Conservation (phyloP, 2,329 filamentous ascomycete genomes). For the Beauveria sp. region DNA sequence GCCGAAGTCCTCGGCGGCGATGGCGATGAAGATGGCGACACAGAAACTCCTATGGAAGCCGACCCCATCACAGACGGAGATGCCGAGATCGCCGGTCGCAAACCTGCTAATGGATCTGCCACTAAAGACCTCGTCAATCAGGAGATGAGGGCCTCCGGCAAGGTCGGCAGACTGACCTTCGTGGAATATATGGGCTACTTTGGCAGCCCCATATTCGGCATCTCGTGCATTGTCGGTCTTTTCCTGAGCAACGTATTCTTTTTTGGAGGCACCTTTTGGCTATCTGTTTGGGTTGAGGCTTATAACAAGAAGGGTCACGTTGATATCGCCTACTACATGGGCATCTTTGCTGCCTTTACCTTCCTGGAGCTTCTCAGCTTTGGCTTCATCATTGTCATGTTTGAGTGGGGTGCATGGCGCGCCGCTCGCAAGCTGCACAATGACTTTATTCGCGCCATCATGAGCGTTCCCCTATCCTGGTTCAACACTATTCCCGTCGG, state of each 20-base stretch:
- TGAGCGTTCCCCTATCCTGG: conserved; percentile 49
- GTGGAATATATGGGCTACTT: conserved; percentile 46
- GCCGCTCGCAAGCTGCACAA: conserved; percentile 46
- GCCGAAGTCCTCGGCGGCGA: conserved; percentile 30
- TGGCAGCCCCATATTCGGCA: conserved; percentile 36
- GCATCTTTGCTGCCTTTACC: conserved; percentile 42
- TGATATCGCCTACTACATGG: conserved; percentile 43
- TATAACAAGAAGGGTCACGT: conserved; percentile 36
- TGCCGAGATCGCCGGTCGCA: conserved; percentile 23
- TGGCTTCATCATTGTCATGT: conserved; percentile 36
- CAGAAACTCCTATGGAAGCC: conserved; percentile 19
- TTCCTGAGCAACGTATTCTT: conserved; percentile 34
- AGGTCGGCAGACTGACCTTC: conserved; percentile 36
- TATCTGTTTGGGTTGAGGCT: conserved; percentile 47
- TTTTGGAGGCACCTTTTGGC: conserved; percentile 39
- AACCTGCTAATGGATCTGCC: conserved; percentile 28
- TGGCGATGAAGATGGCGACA: conserved; percentile 26
- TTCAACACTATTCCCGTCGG: conserved; percentile 47
- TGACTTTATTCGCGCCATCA: conserved; percentile 42
- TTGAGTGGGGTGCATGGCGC: conserved; percentile 49
- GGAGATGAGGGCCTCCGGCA: conserved; percentile 40
- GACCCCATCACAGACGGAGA: conserved; percentile 22
- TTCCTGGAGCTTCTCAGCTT: conserved; percentile 35
- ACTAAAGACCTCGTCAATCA: conserved; percentile 38
- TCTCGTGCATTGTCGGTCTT: conserved; percentile 30